Evolutionary conservation across 2,329 filamentous ascomycete genomes (phyloP).

Genomic region (Emmonsiellopsis sp.): DNA sequence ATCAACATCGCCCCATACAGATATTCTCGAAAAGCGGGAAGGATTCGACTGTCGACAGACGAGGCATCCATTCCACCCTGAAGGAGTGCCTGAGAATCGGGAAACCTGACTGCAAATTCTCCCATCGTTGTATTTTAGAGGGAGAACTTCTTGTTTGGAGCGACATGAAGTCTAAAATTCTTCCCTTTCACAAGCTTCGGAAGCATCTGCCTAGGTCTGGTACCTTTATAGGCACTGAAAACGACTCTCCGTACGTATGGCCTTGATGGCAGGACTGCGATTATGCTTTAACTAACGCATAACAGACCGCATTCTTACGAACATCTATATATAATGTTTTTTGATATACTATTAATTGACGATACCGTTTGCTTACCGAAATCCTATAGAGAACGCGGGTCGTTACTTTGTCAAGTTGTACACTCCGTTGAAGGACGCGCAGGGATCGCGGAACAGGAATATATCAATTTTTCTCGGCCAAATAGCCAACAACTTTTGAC

Average conservation of each 20-base stretch:
- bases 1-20: conserved; percentile 49
- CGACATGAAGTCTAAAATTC: conserved; percentile 53
- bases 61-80: conserved; percentile 54
- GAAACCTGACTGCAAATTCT: conserved; percentile 48
- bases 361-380: conserved; percentile 43
- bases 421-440: conserved; percentile 51
- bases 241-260: conserved; percentile 56
- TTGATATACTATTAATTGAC: conserved; percentile 51
- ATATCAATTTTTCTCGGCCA: conserved; percentile 55
- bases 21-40: conserved; percentile 93
- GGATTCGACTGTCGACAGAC: conserved; percentile 68
- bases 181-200: conserved; percentile 73
- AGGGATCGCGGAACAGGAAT: conserved; percentile 56
- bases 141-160: conserved; percentile 76
- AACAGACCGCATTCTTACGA: conserved; percentile 41
- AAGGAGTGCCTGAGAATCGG: conserved; percentile 56
- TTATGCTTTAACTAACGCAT: conserved; percentile 11
- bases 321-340: conserved; percentile 53
- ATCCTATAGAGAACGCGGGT: conserved; percentile 32
- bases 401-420: conserved; percentile 50
- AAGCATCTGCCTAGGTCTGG: conserved; percentile 71
- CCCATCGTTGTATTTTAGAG: conserved; percentile 64
- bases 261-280: neutral
- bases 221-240: conserved; percentile 54
- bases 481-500: conserved; percentile 49